These are phyloP conservation scores for Pythium aquatile DNA, from an alignment of 352 stramenopile genomes.

Conservation along the genomic window DNA sequence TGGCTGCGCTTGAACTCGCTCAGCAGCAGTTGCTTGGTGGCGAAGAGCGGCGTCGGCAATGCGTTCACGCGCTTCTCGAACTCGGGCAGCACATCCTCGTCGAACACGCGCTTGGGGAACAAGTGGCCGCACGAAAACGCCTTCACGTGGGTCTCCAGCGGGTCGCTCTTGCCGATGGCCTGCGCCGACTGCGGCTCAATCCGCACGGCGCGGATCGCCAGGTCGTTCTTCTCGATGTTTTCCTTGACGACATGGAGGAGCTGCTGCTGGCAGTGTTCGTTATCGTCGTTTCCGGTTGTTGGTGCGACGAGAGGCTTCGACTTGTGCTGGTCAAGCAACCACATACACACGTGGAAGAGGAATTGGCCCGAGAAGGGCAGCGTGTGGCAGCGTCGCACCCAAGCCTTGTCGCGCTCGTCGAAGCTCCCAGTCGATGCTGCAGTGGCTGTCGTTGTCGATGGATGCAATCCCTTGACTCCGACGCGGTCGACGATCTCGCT, in stretches of 20 bases:
- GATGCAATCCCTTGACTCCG: constrained; percentile 22
- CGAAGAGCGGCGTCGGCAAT: constrained; percentile 53
- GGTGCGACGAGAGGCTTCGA: not conserved
- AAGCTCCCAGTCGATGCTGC: constrained; percentile 32
- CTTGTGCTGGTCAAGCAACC: constrained; percentile 41
- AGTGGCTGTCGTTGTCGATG: not conserved
- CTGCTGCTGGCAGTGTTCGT: constrained; percentile 5
- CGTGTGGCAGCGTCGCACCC: constrained; percentile 69
- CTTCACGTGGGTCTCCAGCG: constrained; percentile 84
- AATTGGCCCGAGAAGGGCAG: constrained; percentile 81
- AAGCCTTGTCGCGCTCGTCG: constrained; percentile 76
- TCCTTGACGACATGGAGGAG: constrained; percentile 67
- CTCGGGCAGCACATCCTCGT: constrained; percentile 78
- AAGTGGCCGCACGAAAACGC: constrained; percentile 82
- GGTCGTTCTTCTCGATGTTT: constrained; percentile 76
- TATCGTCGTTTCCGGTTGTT: constrained; percentile 1
- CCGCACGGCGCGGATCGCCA: constrained; percentile 42
- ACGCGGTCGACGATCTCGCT: constrained; percentile 61
- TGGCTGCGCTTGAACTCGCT: constrained; percentile 59
- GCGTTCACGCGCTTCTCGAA: constrained; percentile 82
- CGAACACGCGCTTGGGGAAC: constrained; percentile 84
- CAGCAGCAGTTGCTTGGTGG: constrained; percentile 63
- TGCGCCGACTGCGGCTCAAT: constrained; percentile 67
- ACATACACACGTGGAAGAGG: constrained; percentile 71
- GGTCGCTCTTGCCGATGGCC: constrained; percentile 75